A percentile compares a stretch with the other conserved stretches of the same genome.
Evolutionary conservation across 768 basidiomycete species (phyloP).

Genomic region (Hypholoma sublateritium): DNA sequence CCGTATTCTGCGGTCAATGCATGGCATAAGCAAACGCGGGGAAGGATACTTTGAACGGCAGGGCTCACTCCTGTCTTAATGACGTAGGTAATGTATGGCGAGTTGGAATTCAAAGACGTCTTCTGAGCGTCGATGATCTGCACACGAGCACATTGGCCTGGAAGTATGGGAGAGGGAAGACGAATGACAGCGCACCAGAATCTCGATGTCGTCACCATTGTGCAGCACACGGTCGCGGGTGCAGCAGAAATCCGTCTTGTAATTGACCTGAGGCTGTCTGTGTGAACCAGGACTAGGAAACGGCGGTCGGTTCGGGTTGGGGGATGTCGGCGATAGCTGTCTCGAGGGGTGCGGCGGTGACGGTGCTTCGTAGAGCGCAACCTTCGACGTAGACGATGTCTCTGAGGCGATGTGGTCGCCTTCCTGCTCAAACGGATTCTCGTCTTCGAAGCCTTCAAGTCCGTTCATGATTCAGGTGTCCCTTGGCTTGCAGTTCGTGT

Average conservation of each 20-base stretch:
- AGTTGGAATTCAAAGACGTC: constrained; percentile 84
- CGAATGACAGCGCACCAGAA: constrained; percentile 56
- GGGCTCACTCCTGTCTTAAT: constrained; percentile 77
- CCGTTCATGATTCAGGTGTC: constrained; percentile 18
- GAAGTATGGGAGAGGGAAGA: constrained; percentile 5
- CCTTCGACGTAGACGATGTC: constrained; percentile 52
- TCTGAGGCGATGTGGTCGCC: constrained; percentile 44
- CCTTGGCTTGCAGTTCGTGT: not conserved
- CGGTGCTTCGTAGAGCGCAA: constrained; percentile 58
- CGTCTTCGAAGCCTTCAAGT: constrained; percentile 48
- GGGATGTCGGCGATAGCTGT: constrained; percentile 48
- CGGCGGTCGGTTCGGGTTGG: constrained; percentile 35
- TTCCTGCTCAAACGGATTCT: constrained; percentile 65
- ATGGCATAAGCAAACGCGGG: constrained; percentile 2
- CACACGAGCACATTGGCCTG: not conserved
- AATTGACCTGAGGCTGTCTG: constrained; percentile 47
- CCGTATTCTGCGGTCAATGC: constrained; percentile 55
- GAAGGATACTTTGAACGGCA: not conserved
- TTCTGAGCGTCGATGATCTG: constrained; percentile 96
- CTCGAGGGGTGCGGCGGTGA: constrained; percentile 48
- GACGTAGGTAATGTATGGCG: constrained; percentile 93
- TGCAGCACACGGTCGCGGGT: constrained; percentile 74
- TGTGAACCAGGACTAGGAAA: constrained; percentile 61
- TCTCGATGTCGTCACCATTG: constrained; percentile 80
- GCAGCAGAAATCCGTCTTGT: constrained; percentile 81